Base-by-base conservation (phyloP, 345 rosid genomes). In the Pelargonium nanum region DNA sequence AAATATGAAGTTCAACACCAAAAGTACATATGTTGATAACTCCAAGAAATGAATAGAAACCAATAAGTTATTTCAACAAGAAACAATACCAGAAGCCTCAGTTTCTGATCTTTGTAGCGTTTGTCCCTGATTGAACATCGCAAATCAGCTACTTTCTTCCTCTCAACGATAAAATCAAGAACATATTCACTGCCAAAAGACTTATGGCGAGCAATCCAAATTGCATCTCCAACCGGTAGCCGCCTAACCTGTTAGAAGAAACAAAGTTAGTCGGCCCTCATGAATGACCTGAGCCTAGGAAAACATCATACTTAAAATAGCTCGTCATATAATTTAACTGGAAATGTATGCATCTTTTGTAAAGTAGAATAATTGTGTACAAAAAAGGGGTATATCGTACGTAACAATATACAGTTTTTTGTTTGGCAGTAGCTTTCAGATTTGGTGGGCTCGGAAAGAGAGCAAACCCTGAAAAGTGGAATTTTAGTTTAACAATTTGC, bases 131-230 rank as follows among this genome's bases (percentile, higher is more conserved):
- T 92, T 34, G 97, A 89, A 20, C 80, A 82, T 44, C 93, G 86
- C 72, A 92, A 67, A 67, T 92, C 96, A 68, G 81, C 86, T 65
- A 89, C 75, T 1, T 80, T 87, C 81, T 92, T 89, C 80, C 98
- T 81, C 79, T 92, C 98, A 60, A 89, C 94, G 69, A 92, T 83
- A 73, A 89, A 87, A 78, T 92, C 98, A 53, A 89, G 88, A 76
- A 89, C 89, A 75, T 87, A 87, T 63, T 92, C 98, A 48, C 62
- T 65, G 58, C 52, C 64, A 56, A 70, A 65, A 72, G 69, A 73
- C 58, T 84, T 92, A 66, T 92, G 96, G 69, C 82, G 80, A 67
- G 97, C 96, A 60, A 93, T 78, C 99, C 97, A 89, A 64, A 89
- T 84, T 68, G 84, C 91, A 71, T 89, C 96, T 58, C 99, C 97